phyloP scores from a whole-genome alignment of 345 rosid genomes.

The Streptanthus diversifolius region DNA sequence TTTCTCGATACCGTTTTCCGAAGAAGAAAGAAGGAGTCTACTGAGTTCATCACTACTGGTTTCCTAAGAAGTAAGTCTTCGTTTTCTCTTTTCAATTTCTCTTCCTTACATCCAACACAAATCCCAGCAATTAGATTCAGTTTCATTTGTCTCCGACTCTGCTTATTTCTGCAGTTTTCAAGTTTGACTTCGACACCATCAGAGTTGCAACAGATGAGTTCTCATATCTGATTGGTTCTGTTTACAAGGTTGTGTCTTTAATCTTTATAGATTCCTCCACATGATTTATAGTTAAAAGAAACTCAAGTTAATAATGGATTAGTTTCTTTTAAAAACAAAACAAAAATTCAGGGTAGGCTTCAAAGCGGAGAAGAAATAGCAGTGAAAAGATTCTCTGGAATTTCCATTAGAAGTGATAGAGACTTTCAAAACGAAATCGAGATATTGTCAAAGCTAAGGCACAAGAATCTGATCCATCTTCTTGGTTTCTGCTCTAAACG shows the following conservation, averaged over 20 bases:
- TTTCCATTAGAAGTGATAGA: not conserved
- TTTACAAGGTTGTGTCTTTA: conserved; percentile 36
- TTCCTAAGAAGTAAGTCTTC: not conserved
- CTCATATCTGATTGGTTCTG: conserved; percentile 33
- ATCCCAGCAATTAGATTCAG: too few relatives aligned
- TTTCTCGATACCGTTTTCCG: conserved; percentile 6
- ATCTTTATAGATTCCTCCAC: not conserved
- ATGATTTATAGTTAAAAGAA: not conserved
- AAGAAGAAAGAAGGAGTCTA: conserved; percentile 41
- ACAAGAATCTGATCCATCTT: conserved; percentile 51
- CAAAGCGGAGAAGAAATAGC: conserved; percentile 50
- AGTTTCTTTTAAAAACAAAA: not conserved
- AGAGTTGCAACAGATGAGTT: conserved; percentile 40
- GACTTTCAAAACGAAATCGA: conserved; percentile 26
- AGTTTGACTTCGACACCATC: conserved; percentile 30
- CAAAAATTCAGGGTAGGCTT: conserved; percentile 50
- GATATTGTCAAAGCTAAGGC: conserved; percentile 48
- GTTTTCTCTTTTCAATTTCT: not conserved
- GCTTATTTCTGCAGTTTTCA: not conserved
- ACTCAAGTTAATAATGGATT: not conserved
- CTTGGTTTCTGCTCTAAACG: conserved; percentile 47
- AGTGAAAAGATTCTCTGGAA: conserved; percentile 33
- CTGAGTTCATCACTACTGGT: not conserved
- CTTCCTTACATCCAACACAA: not conserved
- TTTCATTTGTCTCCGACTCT: not conserved